These are phyloP conservation scores for Sutorius australiensis DNA, from an alignment of 768 basidiomycete genomes.

Conservation along the genomic window DNA sequence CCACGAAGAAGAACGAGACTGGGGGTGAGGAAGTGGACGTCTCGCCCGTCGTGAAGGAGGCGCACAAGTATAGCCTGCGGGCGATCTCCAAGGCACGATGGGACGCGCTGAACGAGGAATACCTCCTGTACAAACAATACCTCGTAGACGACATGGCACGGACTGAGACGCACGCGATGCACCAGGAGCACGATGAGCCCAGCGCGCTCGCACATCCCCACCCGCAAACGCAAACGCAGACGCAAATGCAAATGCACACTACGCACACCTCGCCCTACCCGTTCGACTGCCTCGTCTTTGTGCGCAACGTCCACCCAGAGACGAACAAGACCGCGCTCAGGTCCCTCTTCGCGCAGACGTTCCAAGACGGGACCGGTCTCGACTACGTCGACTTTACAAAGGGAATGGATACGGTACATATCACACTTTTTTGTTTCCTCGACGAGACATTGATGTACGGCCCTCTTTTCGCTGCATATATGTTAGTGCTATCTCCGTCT, in stretches of 20 bases:
- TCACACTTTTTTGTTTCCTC: neutral
- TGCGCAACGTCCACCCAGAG: constrained; percentile 63
- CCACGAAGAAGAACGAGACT: neutral
- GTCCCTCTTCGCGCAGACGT: constrained; percentile 47
- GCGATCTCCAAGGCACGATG: constrained; percentile 54
- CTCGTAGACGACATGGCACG: constrained; percentile 47
- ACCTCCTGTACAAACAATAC: constrained; percentile 55
- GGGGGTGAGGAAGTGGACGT: neutral
- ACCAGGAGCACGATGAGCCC: neutral
- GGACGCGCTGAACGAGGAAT: constrained; percentile 65
- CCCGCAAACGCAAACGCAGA: neutral
- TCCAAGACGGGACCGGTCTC: constrained; percentile 32
- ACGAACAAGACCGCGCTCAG: constrained; percentile 83
- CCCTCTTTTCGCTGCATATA: neutral
- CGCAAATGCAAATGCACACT: constrained; percentile 5
- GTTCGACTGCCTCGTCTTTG: constrained; percentile 62
- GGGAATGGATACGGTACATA: constrained; percentile 64
- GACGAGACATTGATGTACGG: neutral
- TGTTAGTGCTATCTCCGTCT: constrained; percentile 73
- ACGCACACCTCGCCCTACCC: constrained; percentile 47
- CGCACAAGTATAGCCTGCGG: constrained; percentile 57
- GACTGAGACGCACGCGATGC: neutral
- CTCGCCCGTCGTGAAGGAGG: constrained; percentile 36
- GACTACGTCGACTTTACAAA: constrained; percentile 82
- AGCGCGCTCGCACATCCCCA: neutral